Evolutionary conservation across 2,329 filamentous ascomycete genomes (phyloP), one percentile per base, ranked within the genome.

Genomic region (Calonectria pteridis): DNA sequence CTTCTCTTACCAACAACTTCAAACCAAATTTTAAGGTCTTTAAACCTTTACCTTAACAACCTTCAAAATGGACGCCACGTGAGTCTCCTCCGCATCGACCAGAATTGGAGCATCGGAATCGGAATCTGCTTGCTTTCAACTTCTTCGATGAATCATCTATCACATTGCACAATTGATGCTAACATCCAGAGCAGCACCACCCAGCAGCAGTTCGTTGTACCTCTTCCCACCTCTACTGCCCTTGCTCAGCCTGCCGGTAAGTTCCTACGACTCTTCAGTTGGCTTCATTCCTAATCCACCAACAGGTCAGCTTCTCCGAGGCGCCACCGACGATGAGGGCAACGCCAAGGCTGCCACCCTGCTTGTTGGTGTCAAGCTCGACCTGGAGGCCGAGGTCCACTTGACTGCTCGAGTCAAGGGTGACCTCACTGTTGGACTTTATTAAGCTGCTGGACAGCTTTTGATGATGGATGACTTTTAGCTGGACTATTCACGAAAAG

Each of bases 1-100:
- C 55, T 37, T 59, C 55, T 31, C 10, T 58, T 59, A 14, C 35
- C 13, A 18, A 35, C n/a, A 59, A 18, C 33, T 62, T 37, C 33
- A 40, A 62, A 28, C 55, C 55, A 33, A 33, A 10, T 55, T 43
- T 62, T 6, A 40, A 62, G 55, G 55, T 13, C 14, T 59, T 59
- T 40, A 40, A 40, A 62, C 55, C 55, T 62, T 62, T 28, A 26
- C 23, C 14, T 40, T 40, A 20, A 40, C 55, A 62, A 62, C 55
- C 55, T 62, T 62, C 55, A 62, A 62, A 62, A 62, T 62, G 55
- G 55, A 62, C 55, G 55, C 55, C 33, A 62, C 55, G 55, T 62
- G 55, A 62, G 55, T 62, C n/a, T 59, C 37, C 33, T 37, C 31
- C 3, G 13, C 33, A 33, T 20, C 14, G 20, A 16, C 23, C 5